Conservation (phyloP, 192 early-diverging fungal genomes). For the Umbelopsis sp. region DNA sequence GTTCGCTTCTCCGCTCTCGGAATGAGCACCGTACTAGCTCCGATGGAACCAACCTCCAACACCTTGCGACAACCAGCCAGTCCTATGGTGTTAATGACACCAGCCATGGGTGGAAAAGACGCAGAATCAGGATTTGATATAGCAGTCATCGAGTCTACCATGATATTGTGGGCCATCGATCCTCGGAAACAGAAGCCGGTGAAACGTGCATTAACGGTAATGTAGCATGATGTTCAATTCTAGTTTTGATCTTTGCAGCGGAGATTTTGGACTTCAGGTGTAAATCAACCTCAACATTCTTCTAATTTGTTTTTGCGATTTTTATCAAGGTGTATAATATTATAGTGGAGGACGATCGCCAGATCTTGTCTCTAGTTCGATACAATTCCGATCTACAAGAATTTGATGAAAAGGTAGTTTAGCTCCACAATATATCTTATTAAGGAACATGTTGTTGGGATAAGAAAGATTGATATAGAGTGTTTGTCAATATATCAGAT, state of each 20-base stretch:
- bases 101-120: neutral
- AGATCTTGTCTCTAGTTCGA: conserved; percentile 34
- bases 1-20: conserved; percentile 11
- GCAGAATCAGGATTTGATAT: conserved; percentile 12
- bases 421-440: neutral
- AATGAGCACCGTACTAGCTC: conserved; percentile 16
- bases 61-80: neutral
- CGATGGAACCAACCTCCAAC: neutral
- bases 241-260: neutral
- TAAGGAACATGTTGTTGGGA: neutral
- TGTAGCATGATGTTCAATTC: conserved; percentile 9
- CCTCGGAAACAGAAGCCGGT: conserved; percentile 18
- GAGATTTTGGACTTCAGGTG: neutral
- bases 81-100: neutral
- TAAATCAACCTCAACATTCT: neutral
- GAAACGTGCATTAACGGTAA: conserved; percentile 16
- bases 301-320: neutral
- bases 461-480: neutral
- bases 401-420: conserved; percentile 43
- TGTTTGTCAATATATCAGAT: conserved; percentile 14
- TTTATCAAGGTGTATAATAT: conserved; percentile 39
- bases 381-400: conserved; percentile 41
- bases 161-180: conserved; percentile 14
- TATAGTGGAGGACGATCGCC: conserved; percentile 28
- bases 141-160: conserved; percentile 13